Percentiles rank a stretch among this genome's conserved stretches.
Evolutionary conservation across 805 yeast genomes (phyloP).

Genomic region (Hanseniaspora mollemarum): DNA sequence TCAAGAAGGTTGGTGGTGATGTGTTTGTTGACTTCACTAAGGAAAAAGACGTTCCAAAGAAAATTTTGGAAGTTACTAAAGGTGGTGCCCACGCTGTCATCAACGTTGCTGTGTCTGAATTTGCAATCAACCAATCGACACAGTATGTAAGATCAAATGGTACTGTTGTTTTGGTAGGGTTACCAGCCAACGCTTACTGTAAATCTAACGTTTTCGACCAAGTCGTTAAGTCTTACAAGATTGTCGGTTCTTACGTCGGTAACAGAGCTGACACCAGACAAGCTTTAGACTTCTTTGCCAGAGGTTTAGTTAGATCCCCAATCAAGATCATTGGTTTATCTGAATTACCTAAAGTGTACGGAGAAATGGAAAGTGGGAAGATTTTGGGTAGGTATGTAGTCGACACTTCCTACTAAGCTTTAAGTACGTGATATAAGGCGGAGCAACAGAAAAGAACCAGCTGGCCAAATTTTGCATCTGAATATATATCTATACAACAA

Average conservation of each 20-base stretch:
- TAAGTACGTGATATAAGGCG: no score
- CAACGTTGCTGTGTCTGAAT: constrained; percentile 48
- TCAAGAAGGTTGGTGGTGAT: constrained; percentile 52
- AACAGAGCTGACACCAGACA: constrained; percentile 45
- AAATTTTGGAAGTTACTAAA: constrained; percentile 36
- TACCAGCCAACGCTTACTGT: constrained; percentile 43
- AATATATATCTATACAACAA: no score
- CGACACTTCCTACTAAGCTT: constrained; percentile 52
- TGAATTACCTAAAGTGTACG: constrained; percentile 55
- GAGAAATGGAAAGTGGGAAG: constrained; percentile 72
- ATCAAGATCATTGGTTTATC: constrained; percentile 68
- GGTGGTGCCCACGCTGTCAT: constrained; percentile 65
- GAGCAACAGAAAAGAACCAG: no score
- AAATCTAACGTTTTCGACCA: constrained; percentile 37
- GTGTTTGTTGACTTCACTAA: constrained; percentile 45
- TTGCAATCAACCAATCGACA: constrained; percentile 39
- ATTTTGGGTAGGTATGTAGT: constrained; percentile 81
- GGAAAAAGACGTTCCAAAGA: constrained; percentile 41
- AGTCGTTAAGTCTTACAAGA: constrained; percentile 38
- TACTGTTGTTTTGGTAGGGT: constrained; percentile 51
- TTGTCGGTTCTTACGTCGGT: constrained; percentile 42
- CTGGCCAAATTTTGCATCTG: no score
- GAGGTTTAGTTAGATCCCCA: constrained; percentile 63
- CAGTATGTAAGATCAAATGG: constrained; percentile 50
- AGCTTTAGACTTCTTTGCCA: constrained; percentile 61